Evolutionary conservation across 495 filamentous ascomycete genomes (phyloP), one percentile per base, ranked within the genome.

Genomic region (Aspergillus ellipticus): DNA sequence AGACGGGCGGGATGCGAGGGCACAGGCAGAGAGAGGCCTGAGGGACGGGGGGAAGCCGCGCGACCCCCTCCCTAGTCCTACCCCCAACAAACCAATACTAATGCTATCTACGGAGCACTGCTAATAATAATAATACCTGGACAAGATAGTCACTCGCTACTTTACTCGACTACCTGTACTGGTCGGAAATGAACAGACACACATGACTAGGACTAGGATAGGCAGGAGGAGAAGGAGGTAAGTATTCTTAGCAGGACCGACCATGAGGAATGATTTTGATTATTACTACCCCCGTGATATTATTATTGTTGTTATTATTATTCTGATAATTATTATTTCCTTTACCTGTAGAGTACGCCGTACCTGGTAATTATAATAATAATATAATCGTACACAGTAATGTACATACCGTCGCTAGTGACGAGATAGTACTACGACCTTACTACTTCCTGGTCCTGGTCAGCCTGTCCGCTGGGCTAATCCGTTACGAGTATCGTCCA

Each of bases 401-500:
- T n/a, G n/a, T n/a, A n/a, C n/a, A n/a, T n/a, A n/a, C n/a, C n/a
- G n/a, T n/a, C n/a, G n/a, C n/a, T n/a, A n/a, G n/a, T n/a, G n/a
- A n/a, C n/a, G n/a, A n/a, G n/a, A n/a, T n/a, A n/a, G n/a, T n/a
- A n/a, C n/a, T n/a, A n/a, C n/a, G n/a, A n/a, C n/a, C n/a, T n/a
- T n/a, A n/a, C n/a, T n/a, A n/a, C n/a, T 47, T 4, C 20, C 24
- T 11, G n/a, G 22, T 10, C 24, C 17, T 16, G 15, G 21, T 21
- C 43, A 47, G 43, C 16, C 43, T 48, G 45, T 11, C 9, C 13
- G 24, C 4, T 28, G 24, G n/a, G n/a, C 45, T 48, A 48, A 28
- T 21, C 45, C 45, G 24, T 48, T 48, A 20, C 24, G 24, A 48
- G 45, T 48, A 48, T 48, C 22, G 45, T 48, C 45, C 45, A 48